Evolutionary conservation across 345 rosid genomes (phyloP), one percentile per base, ranked within the genome.

Genomic region (Brassica juncea): DNA sequence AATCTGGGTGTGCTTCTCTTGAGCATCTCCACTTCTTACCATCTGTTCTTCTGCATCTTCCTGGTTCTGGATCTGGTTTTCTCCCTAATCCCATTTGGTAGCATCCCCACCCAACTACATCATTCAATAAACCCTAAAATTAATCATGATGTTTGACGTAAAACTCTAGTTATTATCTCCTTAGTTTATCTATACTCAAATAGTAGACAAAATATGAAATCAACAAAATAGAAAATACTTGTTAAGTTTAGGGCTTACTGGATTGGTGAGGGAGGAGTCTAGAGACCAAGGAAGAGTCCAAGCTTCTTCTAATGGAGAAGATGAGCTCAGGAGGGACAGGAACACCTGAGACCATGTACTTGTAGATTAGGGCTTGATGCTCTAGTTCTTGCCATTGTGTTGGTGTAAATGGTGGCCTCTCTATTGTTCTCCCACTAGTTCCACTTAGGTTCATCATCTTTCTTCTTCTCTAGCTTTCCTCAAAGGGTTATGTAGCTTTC

Each of bases 11-110:
- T 52, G 97, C 96, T 74, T 94, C 97, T 70, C 91, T 94, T 32
- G 98, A 88, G 82, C 98, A 94, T 77, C 98, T 90, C 98, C 98
- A 93, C 80, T 93, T 93, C 80, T 91, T 93, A 4, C 98, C 98
- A 85, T 93, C 98, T 70, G 98, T 94, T 92, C 98, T 92, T 82
- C 96, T 90, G 85, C 98, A 94, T 55, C 98, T 86, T 44, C 98
- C 98, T 59, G 98, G 98, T 69, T 94, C 98, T 27, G 96, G 97
- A 82, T 94, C 98, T 82, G 84, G 80, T 82, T 89, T 94, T 81
- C 90, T 91, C 75, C 95, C 94, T 77, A 71, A 87, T 30, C 97
- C 98, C 87, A 85, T 82, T 82, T 90, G 97, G 79, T 86, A 90
- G 84, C 89, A 88, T 31, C 89, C 92, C 92, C 91, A 94, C 59